phyloP scores from a whole-genome alignment of 2,329 filamentous ascomycete genomes.

The Aspergillus versicolor region DNA sequence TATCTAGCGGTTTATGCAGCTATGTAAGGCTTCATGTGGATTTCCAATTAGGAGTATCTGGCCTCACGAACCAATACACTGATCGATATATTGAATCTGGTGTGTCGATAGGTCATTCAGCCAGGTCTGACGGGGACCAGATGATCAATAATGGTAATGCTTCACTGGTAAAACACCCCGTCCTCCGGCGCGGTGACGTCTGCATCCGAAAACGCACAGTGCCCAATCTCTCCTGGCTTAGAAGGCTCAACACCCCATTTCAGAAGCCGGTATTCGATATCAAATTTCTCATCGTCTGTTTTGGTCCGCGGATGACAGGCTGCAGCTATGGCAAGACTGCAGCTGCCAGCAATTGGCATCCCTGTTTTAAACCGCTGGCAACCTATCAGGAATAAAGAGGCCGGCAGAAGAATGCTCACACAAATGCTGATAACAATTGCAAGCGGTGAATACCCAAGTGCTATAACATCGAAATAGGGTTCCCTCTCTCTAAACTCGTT shows the following conservation, averaged over 20 bases:
- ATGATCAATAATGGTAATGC: no score
- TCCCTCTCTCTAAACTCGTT: not conserved
- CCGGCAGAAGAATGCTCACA: not conserved
- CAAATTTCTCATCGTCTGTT: not conserved
- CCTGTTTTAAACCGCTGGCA: slow-evolving; percentile 17
- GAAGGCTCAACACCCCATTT: not conserved
- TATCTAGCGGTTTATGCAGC: no score
- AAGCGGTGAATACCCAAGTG: not conserved
- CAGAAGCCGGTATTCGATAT: not conserved
- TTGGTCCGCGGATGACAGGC: slow-evolving; percentile 26
- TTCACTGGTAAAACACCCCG: not conserved
- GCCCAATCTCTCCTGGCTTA: not conserved
- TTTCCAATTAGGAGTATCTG: no score
- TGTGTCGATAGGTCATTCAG: no score
- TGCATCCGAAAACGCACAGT: not conserved
- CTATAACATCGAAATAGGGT: not conserved
- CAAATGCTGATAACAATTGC: not conserved
- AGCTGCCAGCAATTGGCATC: slow-evolving; percentile 32
- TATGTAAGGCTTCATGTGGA: no score
- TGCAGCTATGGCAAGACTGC: slow-evolving; percentile 34
- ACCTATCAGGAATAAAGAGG: slow-evolving; percentile 15
- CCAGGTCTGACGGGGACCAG: no score
- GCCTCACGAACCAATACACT: no score
- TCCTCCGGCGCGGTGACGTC: not conserved
- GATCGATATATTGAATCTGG: no score